phyloP scores from a whole-genome alignment of 1,284 basidiomycete genomes.

The Stereum hirsutum region DNA sequence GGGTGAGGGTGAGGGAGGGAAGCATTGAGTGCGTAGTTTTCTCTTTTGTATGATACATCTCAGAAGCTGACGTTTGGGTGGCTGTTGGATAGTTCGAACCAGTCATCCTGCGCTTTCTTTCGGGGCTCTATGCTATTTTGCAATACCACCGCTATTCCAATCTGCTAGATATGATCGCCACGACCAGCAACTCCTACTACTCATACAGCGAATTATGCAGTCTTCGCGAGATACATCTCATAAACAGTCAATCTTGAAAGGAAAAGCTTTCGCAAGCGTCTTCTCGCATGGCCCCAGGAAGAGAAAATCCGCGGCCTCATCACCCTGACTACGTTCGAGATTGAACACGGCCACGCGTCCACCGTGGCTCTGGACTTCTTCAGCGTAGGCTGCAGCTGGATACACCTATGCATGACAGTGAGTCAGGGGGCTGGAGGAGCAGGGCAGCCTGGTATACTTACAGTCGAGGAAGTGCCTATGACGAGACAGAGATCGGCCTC shows the following conservation, averaged over 20 bases:
- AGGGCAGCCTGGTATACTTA: conserved; percentile 16
- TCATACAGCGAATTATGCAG: not conserved
- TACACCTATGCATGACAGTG: conserved; percentile 24
- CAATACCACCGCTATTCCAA: too few relatives aligned
- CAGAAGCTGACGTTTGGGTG: too few relatives aligned
- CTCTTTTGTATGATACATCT: too few relatives aligned
- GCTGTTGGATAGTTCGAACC: too few relatives aligned
- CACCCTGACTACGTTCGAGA: conserved; percentile 33
- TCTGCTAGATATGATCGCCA: too few relatives aligned
- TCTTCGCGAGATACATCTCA: not conserved
- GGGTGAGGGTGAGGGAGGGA: conserved; percentile 3
- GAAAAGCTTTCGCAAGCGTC: conserved; percentile 29
- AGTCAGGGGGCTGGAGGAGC: not conserved
- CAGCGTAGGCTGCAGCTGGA: conserved; percentile 36
- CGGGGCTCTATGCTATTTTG: too few relatives aligned
- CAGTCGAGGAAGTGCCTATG: conserved; percentile 55
- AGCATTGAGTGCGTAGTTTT: too few relatives aligned
- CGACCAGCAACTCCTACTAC: too few relatives aligned
- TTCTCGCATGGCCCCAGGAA: conserved; percentile 39
- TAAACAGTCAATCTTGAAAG: conserved; percentile 3
- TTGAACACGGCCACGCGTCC: conserved; percentile 56
- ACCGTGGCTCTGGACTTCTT: conserved; percentile 24
- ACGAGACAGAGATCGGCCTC: conserved; percentile 52
- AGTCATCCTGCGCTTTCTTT: too few relatives aligned
- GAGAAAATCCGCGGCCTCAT: conserved; percentile 36